Evolutionary conservation across 129 eudicot genomes (phyloP).

Genomic region (Pulicaria dysenterica): DNA sequence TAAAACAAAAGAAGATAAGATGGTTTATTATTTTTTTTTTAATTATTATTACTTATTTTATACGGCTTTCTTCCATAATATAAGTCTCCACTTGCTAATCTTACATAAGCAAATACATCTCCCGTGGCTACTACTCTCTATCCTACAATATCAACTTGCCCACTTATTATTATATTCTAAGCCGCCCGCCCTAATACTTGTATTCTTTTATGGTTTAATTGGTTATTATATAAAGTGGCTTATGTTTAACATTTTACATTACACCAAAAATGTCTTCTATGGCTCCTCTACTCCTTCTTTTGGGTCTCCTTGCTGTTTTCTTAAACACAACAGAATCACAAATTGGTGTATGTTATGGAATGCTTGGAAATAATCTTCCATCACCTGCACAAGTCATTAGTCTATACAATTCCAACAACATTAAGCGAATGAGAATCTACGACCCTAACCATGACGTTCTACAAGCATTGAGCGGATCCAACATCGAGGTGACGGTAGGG

Average conservation of each 20-base stretch:
- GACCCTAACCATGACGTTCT: slow-evolving; percentile 47
- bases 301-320: slow-evolving; percentile 26
- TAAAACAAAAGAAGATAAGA: slow-evolving; percentile 1
- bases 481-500: slow-evolving; percentile 39
- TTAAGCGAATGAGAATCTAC: slow-evolving; percentile 40
- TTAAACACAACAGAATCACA: slow-evolving; percentile 35
- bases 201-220: not conserved
- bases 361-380: slow-evolving; percentile 50
- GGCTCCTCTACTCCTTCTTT: slow-evolving; percentile 25
- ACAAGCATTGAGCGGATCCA: slow-evolving; percentile 40
- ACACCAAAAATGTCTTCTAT: slow-evolving; percentile 36
- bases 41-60: no score
- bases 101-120: slow-evolving; percentile 8
- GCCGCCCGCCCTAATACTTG: slow-evolving; percentile 28
- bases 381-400: slow-evolving; percentile 31
- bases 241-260: slow-evolving; percentile 9
- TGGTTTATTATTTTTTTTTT: no score
- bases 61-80: no score
- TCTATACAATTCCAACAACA: slow-evolving; percentile 32
- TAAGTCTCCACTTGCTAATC: slow-evolving; percentile 13
- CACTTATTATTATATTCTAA: not conserved
- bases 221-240: slow-evolving; percentile 30
- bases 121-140: not conserved
- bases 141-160: no score
- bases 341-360: slow-evolving; percentile 42